Base-by-base conservation (phyloP, 2,329 filamentous ascomycete genomes). In the Talaromyces islandicus region DNA sequence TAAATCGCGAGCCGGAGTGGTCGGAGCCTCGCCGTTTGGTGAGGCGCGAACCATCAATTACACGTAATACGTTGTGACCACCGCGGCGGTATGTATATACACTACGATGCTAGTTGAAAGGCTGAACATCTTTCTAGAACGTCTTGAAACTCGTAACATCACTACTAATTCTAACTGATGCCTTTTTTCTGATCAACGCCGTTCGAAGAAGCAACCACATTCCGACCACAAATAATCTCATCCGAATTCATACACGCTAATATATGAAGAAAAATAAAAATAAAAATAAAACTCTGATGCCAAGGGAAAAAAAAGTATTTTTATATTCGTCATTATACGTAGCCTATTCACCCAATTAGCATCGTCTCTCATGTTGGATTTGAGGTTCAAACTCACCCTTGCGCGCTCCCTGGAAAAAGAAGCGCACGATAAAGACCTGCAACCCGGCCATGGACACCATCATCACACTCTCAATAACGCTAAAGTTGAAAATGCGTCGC, bases 401-500 rank as follows among this genome's bases (percentile, higher is more conserved):
- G 71, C 85, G 76, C n/a, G 85, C 85, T 41, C 85, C 92, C 82
- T 97, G 93, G 85, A 99, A 99, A 81, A 99, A 99, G 87, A 97
- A 97, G 66, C 91, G 83, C 69, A 99, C 94, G 68, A 99, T 88
- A 76, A 97, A 97, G 56, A 99, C 94, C 80, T 99, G 95, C 73
- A 99, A 78, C 53, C 86, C 92, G 51, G 93, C 94, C 95, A 99
- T 99, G 62, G 88, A 89, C 64, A 97, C 81, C 80, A 99, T 95
- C 80, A 99, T 87, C 64, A 85, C 83, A 66, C 90, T 89, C 81
- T 99, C 94, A 68, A 97, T 89, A 72, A 99, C 81, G 74, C 91
- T 96, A 77, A 99, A 96, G 79, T 97, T 97, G 80, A 97, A 92
- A 70, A 99, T 99, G 64, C 94, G 85, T 74, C 86, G 86, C 82